These are phyloP conservation scores for Pichia sp. DNA, from an alignment of 1,139 yeast genomes.

Conservation along the genomic window DNA sequence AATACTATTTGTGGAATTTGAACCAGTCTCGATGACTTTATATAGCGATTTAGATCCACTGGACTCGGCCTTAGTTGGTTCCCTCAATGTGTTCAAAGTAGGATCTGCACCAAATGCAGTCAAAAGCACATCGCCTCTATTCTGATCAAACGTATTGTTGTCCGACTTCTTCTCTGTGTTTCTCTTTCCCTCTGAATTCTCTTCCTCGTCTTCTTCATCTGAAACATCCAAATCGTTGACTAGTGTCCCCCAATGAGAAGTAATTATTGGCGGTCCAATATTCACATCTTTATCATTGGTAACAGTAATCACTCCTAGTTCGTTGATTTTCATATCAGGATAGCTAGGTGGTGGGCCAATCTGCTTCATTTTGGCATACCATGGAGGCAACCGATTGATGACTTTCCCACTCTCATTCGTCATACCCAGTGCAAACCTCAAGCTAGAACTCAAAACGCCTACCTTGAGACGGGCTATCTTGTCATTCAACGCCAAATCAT, in stretches of 20 bases:
- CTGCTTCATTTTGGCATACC: conserved; percentile 66
- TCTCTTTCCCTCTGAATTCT: conserved; percentile 14
- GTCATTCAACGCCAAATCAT: conserved; percentile 18
- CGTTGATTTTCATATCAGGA: conserved; percentile 49
- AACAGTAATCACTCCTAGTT: conserved; percentile 3
- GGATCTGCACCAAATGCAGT: conserved; percentile 17
- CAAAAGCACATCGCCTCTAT: conserved; percentile 17
- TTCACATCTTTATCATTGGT: conserved; percentile 3
- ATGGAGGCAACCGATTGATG: conserved; percentile 53
- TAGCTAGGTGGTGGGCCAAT: conserved; percentile 86
- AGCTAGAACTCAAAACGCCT: conserved; percentile 52
- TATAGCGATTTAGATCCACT: conserved; percentile 23
- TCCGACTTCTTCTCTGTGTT: conserved; percentile 27
- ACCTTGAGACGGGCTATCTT: conserved; percentile 41
- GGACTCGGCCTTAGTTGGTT: neutral
- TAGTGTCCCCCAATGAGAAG: conserved; percentile 11
- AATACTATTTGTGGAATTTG: conserved; percentile 15
- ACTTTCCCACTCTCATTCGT: conserved; percentile 29
- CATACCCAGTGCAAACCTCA: conserved; percentile 65
- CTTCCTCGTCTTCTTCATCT: conserved; percentile 27
- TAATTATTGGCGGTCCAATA: conserved; percentile 3
- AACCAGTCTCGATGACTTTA: conserved; percentile 29
- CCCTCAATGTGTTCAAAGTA: neutral
- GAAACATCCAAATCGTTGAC: conserved; percentile 19
- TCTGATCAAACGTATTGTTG: conserved; percentile 17